phyloP scores from a whole-genome alignment of 2,329 filamentous ascomycete species.

The Arthrinium phaeospermum region DNA sequence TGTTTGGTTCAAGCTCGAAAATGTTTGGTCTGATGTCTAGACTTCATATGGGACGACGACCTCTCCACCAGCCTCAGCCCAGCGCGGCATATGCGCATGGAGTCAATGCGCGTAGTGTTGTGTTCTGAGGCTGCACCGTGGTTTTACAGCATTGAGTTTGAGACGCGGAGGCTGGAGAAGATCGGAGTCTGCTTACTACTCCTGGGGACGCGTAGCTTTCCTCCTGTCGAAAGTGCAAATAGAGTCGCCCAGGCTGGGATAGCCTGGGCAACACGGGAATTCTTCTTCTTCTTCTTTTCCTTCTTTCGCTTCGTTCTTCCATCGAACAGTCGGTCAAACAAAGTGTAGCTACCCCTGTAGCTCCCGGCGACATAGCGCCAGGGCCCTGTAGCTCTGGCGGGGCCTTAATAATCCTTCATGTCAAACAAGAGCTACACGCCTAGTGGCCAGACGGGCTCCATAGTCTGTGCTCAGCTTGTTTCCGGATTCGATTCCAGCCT shows the following conservation, averaged over 20 bases:
- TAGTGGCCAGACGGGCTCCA: constrained; percentile 27
- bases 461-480: constrained; percentile 32
- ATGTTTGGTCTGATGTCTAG: constrained; percentile 13
- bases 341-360: constrained; percentile 13
- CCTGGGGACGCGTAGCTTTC: not conserved
- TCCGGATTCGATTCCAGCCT: constrained; percentile 24
- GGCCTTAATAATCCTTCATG: constrained; percentile 18
- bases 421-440: constrained; percentile 28
- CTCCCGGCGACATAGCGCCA: constrained; percentile 7
- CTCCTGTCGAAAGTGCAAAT: constrained; percentile 11
- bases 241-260: constrained; percentile 15
- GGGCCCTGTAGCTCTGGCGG: not conserved
- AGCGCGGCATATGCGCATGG: constrained; percentile 12
- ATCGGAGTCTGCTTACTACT: constrained; percentile 8
- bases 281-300: constrained; percentile 17
- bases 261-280: constrained; percentile 5
- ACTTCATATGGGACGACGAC: constrained; percentile 14
- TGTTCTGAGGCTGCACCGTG: constrained; percentile 13
- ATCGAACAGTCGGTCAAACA: constrained; percentile 19
- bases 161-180: constrained; percentile 11
- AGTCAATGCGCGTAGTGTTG: constrained; percentile 16
- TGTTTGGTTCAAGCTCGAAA: constrained; percentile 2
- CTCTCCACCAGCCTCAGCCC: constrained; percentile 14
- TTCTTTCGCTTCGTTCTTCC: constrained; percentile 14
- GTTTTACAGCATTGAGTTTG: constrained; percentile 14